Evolutionary conservation across 2,329 filamentous ascomycete genomes (phyloP), one percentile per base, ranked within the genome.

Genomic region (Phialophora verrucosa): DNA sequence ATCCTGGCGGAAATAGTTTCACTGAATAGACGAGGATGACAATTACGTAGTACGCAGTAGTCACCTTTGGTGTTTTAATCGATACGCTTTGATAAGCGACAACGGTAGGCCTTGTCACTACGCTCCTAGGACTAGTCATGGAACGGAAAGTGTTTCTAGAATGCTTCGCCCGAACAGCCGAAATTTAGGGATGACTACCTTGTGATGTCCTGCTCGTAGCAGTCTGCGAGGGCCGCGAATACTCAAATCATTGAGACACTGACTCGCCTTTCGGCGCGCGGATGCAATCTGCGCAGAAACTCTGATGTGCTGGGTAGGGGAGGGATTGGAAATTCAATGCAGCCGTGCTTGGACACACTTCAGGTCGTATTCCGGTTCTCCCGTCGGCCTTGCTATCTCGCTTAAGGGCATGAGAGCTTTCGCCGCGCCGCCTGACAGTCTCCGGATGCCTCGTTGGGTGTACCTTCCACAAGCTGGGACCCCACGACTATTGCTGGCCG

Each of bases 61-160:
- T n/a, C 1, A n/a, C 17, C 53, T 6, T 31, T 4, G 25, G 53
- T 12, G 8, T 31, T 12, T 12, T 6, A 55, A 31, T 55, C 25
- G 53, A 31, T 51, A 51, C 25, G 3, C 20, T 14, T 12, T 51
- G 25, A 51, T 51, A 51, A 51, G 49, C 49, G 49, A 51, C 17
- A 8, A 8, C 6, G 29, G 29, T 31, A 51, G 49, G 27, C n/a
- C 49, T 27, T 51, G 25, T 23, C 49, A 51, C 14, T 51, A 51
- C 49, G 49, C 7, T 5, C 20, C 25, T 11, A 23, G 25, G 49
- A 51, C 49, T 29, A 27, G 20, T 27, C 49, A 51, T 55, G 53
- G 53, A 55, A 55, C 53, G 23, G n/a, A 20, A 29, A 12, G 53
- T 55, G 53, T 55, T 55, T 55, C 53, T 55, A 55, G 53, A n/a